These are phyloP conservation scores for Lichtheimia ornata DNA, from an alignment of 371 early-diverging fungal genomes.

Conservation along the genomic window DNA sequence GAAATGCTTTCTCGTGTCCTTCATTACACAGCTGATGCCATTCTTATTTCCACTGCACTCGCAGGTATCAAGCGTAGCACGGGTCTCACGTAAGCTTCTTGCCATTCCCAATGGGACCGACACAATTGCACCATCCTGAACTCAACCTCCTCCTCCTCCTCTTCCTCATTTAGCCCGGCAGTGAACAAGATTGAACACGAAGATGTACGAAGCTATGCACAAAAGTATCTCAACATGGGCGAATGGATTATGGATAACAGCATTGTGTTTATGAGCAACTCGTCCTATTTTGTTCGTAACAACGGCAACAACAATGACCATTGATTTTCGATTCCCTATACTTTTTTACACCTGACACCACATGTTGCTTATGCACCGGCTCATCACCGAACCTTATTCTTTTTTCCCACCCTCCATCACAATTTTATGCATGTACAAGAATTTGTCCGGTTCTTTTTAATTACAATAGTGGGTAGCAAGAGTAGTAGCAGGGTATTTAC, in stretches of 20 bases:
- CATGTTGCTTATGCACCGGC: too few species aligned
- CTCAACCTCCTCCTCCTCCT: not conserved
- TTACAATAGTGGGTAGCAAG: too few species aligned
- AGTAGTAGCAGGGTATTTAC: too few species aligned
- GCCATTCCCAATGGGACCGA: not conserved
- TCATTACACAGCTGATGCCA: conserved; percentile 72
- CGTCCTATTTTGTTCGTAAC: conserved; percentile 67
- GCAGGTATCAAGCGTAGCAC: conserved; percentile 78
- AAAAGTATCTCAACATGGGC: conserved; percentile 66
- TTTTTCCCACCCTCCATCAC: too few species aligned
- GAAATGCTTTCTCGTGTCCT: conserved; percentile 60
- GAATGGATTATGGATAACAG: conserved; percentile 68
- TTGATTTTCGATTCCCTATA: not conserved
- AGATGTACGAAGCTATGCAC: conserved; percentile 53
- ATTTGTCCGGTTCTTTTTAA: too few species aligned
- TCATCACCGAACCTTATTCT: too few species aligned
- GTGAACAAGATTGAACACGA: conserved; percentile 58
- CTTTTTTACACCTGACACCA: too few species aligned
- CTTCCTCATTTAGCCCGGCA: conserved; percentile 45
- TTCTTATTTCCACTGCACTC: conserved; percentile 72
- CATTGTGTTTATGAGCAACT: conserved; percentile 55
- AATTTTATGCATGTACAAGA: too few species aligned
- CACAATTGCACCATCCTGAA: too few species aligned
- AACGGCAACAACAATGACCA: conserved; percentile 29
- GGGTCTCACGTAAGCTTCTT: conserved; percentile 58